Conservation (phyloP, 2,329 filamentous ascomycete genomes). For the Emydomyces testavorans region DNA sequence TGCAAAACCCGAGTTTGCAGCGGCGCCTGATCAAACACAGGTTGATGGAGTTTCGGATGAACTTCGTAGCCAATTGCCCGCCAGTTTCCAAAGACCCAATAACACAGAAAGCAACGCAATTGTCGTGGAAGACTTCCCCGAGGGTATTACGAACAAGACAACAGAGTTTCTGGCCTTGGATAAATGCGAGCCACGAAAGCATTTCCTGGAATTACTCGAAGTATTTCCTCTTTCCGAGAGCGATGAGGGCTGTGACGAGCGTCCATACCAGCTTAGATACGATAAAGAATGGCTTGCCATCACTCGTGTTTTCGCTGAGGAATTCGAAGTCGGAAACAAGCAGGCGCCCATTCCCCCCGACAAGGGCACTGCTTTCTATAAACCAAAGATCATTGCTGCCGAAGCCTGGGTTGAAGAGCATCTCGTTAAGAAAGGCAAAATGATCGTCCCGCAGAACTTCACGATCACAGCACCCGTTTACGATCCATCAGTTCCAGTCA, state of each 20-base stretch:
- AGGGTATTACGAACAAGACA: slow-evolving; percentile 61
- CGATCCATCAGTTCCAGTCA: slow-evolving; percentile 45
- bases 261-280: slow-evolving; percentile 58
- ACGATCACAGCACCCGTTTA: slow-evolving; percentile 61
- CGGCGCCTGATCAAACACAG: slow-evolving; percentile 13
- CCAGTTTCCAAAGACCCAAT: slow-evolving; percentile 50
- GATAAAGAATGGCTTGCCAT: slow-evolving; percentile 95
- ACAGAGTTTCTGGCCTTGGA: slow-evolving; percentile 84
- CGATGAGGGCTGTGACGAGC: slow-evolving; percentile 17
- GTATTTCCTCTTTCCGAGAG: slow-evolving; percentile 41
- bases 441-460: slow-evolving; percentile 71
- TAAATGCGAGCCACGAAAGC: slow-evolving; percentile 60
- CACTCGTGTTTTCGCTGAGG: slow-evolving; percentile 62
- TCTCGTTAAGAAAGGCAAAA: slow-evolving; percentile 49
- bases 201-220: slow-evolving; percentile 69
- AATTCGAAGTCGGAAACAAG: slow-evolving; percentile 53
- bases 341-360: slow-evolving; percentile 45
- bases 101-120: slow-evolving; percentile 32
- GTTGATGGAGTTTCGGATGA: slow-evolving; percentile 45
- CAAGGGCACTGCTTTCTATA: slow-evolving; percentile 58
- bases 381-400: slow-evolving; percentile 55
- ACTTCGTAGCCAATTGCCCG: slow-evolving; percentile 62
- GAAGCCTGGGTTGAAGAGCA: slow-evolving; percentile 71
- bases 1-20: neutral
- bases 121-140: slow-evolving; percentile 54